Evolutionary conservation across 2,329 filamentous ascomycete species (phyloP), one percentile per base, ranked within the genome.

Genomic region (Xylariaceae sp.): DNA sequence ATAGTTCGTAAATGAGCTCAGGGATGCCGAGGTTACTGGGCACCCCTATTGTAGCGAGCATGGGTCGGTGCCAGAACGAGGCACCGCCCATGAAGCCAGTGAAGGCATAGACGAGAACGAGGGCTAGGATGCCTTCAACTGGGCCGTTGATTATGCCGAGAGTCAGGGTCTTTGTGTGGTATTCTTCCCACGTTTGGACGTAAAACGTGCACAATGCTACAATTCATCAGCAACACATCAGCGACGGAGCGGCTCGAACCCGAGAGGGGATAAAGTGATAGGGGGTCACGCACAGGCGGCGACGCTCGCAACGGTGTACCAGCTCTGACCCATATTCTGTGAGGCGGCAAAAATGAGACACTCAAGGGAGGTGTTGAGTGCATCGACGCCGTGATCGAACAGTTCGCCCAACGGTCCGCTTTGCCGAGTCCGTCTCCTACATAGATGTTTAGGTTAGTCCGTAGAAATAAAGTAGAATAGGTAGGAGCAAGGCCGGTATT

Each of bases 131-230:
- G 48, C 94, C 94, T 73, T 99, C 94, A 36, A 99, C 94, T 3
- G 94, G 94, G 0, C 94, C 94, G 60, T 92, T 96, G 61, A 99
- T 80, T 58, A 97, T 76, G 55, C 94, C 94, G 5, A 99, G 82
- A 1, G 91, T 96, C 45, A 99, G 81, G 2, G 92, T 94, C 72
- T 96, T 92, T 48, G 94, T 99, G 74, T 97, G 92, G 74, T 97
- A 99, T 71, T 97, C 94, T 68, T 99, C 94, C 94, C 94, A 99
- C 32, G 94, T 97, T 71, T 97, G 94, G 40, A 97, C 87, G 71
- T 97, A 97, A 72, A 99, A 99, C n/a, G 94, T 96, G 65, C 95
- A 78, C 55, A 92, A 83, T 6, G 88, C 87, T 90, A 57, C 46
- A n/a, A 15, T 61, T n/a, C n/a, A n/a, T n/a, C n/a, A n/a, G n/a